Conservation (phyloP, 2,329 filamentous ascomycete genomes). For the Fusarium continuum region DNA sequence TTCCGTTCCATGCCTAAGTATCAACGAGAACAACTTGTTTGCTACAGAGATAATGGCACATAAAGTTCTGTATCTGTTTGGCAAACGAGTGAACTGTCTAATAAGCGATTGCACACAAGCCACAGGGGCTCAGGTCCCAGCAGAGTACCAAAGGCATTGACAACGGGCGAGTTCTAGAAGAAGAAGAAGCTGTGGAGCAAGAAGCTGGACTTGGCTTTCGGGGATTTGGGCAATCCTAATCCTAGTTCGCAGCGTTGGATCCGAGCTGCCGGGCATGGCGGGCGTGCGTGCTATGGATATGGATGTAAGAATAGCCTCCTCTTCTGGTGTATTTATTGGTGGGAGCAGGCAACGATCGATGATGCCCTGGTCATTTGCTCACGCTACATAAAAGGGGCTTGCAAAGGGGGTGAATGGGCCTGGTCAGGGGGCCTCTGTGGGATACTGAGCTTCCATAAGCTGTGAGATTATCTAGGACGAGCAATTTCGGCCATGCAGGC, state of each 20-base stretch:
- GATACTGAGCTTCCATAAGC: constrained; percentile 23
- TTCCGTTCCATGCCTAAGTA: too few species aligned
- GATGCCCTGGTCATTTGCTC: constrained; percentile 23
- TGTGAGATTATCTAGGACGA: constrained; percentile 36
- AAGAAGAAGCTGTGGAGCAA: constrained; percentile 33
- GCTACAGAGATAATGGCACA: background rate
- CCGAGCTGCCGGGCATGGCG: constrained; percentile 35
- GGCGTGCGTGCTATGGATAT: constrained; percentile 11
- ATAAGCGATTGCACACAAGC: too few species aligned
- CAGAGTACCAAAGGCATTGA: constrained; percentile 14
- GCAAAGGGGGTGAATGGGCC: constrained; percentile 21
- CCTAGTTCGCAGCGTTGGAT: constrained; percentile 28
- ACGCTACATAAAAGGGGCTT: constrained; percentile 18
- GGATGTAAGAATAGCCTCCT: constrained; percentile 27
- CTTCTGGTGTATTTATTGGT: constrained; percentile 35
- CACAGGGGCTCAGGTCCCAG: constrained; percentile 6
- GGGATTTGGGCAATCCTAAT: constrained; percentile 30
- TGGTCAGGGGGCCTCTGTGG: constrained; percentile 10
- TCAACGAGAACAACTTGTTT: background rate
- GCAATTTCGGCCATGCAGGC: constrained; percentile 39
- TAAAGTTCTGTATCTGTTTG: too few species aligned
- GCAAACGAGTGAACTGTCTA: too few species aligned
- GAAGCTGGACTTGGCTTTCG: constrained; percentile 29
- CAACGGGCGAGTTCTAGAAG: constrained; percentile 35
- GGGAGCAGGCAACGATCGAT: constrained; percentile 24